Conservation (phyloP, 1,284 basidiomycete species). For the Trametes polyzona region DNA sequence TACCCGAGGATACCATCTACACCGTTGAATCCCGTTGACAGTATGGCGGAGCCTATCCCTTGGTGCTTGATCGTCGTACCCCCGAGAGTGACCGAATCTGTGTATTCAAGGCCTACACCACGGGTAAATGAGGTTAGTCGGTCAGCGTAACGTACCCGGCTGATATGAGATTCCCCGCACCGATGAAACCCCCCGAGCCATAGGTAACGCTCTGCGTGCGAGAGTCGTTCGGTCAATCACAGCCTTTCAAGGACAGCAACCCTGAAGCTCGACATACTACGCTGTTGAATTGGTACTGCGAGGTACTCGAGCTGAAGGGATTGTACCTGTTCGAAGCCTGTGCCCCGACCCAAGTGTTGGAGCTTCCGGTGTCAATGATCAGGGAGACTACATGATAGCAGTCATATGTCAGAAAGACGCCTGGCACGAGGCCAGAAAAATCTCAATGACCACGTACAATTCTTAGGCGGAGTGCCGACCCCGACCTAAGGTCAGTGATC, state of each 20-base stretch:
- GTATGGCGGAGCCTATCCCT: constrained; percentile 56
- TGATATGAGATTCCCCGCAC: constrained; percentile 25
- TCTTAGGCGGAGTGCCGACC: constrained; percentile 21
- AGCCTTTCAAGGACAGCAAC: too few relatives aligned
- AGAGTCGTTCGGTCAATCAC: too few relatives aligned
- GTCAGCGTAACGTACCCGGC: too few relatives aligned
- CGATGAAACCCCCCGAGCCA: constrained; percentile 53
- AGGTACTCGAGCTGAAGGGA: constrained; percentile 45
- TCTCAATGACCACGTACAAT: constrained; percentile 19
- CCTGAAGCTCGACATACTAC: too few relatives aligned
- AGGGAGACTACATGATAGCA: constrained; percentile 16
- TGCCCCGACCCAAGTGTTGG: constrained; percentile 68
- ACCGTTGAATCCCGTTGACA: constrained; percentile 38
- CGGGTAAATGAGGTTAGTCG: too few relatives aligned
- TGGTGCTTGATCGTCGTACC: constrained; percentile 36
- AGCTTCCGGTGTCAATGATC: constrained; percentile 34
- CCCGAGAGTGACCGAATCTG: constrained; percentile 33
- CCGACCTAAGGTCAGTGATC: constrained; percentile 15
- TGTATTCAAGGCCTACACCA: constrained; percentile 24
- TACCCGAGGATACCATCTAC: constrained; percentile 53
- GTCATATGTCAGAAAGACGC: background rate
- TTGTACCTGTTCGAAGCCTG: constrained; percentile 34
- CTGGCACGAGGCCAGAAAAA: too few relatives aligned
- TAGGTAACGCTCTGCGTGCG: constrained; percentile 44
- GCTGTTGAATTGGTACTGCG: too few relatives aligned